Evolutionary conservation across 192 early-diverging fungal species (phyloP).

Genomic region (Dispira simplex): DNA sequence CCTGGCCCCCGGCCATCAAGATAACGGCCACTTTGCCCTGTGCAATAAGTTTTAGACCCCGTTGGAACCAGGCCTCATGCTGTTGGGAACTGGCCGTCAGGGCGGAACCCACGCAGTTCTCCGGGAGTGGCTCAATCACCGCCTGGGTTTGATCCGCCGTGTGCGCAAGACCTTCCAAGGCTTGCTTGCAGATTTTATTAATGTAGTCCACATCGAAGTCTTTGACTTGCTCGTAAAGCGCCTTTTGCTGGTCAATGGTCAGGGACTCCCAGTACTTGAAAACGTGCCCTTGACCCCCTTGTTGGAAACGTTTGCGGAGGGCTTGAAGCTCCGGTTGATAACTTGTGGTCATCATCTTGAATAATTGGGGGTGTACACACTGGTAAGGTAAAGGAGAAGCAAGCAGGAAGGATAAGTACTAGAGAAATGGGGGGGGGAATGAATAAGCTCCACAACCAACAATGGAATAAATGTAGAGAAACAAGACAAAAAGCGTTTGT

Average conservation of each 20-base stretch:
- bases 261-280: slow-evolving; percentile 70
- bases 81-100: slow-evolving; percentile 27
- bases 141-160: slow-evolving; percentile 26
- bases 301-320: slow-evolving; percentile 44
- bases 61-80: slow-evolving; percentile 49
- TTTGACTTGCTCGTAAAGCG: slow-evolving; percentile 47
- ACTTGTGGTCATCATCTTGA: slow-evolving; percentile 10
- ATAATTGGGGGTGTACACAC: background rate
- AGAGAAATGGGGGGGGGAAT: background rate
- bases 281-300: slow-evolving; percentile 75
- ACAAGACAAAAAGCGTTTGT: too few relatives aligned
- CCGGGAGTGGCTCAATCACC: slow-evolving; percentile 58
- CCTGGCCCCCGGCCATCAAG: slow-evolving; percentile 84
- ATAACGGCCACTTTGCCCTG: slow-evolving; percentile 87
- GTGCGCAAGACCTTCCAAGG: slow-evolving; percentile 29
- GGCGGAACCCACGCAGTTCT: slow-evolving; percentile 46
- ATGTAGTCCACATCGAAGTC: slow-evolving; percentile 61
- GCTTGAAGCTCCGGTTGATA: slow-evolving; percentile 16
- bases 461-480: too few relatives aligned
- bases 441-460: background rate
- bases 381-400: background rate
- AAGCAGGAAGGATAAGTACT: too few relatives aligned
- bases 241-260: slow-evolving; percentile 30
- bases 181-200: slow-evolving; percentile 70
- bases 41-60: slow-evolving; percentile 66